Evolutionary conservation across 2,329 filamentous ascomycete genomes (phyloP), one percentile per base, ranked within the genome.

Genomic region (Samsoniella hepiali): DNA sequence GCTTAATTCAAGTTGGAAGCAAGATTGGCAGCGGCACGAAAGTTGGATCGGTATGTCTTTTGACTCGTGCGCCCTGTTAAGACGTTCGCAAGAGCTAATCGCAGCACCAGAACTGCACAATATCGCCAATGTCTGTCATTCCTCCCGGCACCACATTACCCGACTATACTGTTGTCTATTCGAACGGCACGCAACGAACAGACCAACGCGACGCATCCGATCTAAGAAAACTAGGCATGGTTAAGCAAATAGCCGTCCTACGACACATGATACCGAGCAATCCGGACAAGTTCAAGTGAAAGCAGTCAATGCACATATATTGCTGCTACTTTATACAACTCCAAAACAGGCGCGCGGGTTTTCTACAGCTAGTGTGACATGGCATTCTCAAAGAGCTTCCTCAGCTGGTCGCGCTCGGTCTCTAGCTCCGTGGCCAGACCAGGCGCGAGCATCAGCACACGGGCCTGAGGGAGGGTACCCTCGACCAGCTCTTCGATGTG

Each of bases 391-490:
- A 94, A 91, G 67, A 95, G 72, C 11, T 72, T 75, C 66, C 86
- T 82, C 70, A 95, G 75, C 76, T 93, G 88, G 63, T 91, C 89
- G 74, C 84, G 87, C 75, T 94, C 90, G 55, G 82, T 79, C 70
- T 88, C 81, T 54, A 91, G 75, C 71, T 93, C 89, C 68, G 83
- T 84, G 45, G 85, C 86, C 70, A 99, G 75, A 32, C 85, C 93
- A 0, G 95, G 96, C 36, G 95, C 95, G 66, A 99, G 78, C 89
- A 93, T 95, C 71, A 99, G 75, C 62, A 99, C 96, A 68, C 95
- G 82, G 63, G 87, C 87, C 79, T 99, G 95, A 5, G 95, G 95
- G 66, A 99, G 88, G 0, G 95, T 99, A 1, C 95, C 96, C 76
- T 98, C 94, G 1, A 99, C 93, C 66, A 99, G 79, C 10, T 81